Conservation (phyloP, 495 filamentous ascomycete genomes). For the Trichoderma virens region DNA sequence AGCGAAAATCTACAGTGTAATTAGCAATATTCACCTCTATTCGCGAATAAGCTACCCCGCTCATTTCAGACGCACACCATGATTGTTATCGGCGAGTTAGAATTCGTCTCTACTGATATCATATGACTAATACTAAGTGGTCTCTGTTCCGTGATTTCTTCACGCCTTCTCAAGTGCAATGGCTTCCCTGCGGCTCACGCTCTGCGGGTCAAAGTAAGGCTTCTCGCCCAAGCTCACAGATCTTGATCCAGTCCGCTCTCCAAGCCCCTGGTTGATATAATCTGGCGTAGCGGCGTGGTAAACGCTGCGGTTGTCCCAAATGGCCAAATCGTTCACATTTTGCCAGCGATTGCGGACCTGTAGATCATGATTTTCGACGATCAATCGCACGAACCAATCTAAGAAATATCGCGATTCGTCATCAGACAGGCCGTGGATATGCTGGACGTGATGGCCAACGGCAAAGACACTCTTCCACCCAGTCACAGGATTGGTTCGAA, state of each 20-base stretch:
- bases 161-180: slow-evolving; percentile 23
- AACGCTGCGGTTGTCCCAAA: slow-evolving; percentile 71
- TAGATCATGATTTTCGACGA: slow-evolving; percentile 72
- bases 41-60: no score
- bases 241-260: slow-evolving; percentile 52
- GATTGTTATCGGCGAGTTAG: no score
- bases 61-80: no score
- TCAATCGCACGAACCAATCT: slow-evolving; percentile 52
- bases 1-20: no score
- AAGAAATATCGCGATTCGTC: slow-evolving; percentile 57
- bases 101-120: no score
- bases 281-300: slow-evolving; percentile 69
- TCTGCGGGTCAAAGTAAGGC: slow-evolving; percentile 59
- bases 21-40: no score
- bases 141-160: neutral
- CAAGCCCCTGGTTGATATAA: slow-evolving; percentile 46
- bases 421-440: slow-evolving; percentile 60
- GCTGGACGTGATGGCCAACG: slow-evolving; percentile 50
- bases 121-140: no score
- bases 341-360: slow-evolving; percentile 66
- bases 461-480: slow-evolving; percentile 70
- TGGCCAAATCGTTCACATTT: slow-evolving; percentile 55
- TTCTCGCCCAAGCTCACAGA: slow-evolving; percentile 60
- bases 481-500: slow-evolving; percentile 77
- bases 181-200: slow-evolving; percentile 50